These are phyloP conservation scores for Physcia stellaris DNA, from an alignment of 495 filamentous ascomycete genomes.

Conservation along the genomic window DNA sequence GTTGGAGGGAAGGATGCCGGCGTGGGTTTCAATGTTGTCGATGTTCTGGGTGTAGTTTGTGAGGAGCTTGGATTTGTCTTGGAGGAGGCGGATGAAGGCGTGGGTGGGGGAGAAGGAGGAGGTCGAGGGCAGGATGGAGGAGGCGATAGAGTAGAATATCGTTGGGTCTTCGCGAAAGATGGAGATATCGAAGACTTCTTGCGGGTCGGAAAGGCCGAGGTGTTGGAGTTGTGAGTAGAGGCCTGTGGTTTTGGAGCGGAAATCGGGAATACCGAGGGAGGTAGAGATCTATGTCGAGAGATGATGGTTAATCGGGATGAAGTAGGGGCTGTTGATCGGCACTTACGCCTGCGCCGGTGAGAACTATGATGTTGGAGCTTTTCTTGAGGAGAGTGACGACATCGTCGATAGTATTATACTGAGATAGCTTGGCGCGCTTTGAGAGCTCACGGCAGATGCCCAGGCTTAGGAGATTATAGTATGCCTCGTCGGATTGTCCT, in stretches of 20 bases:
- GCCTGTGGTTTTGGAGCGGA: slow-evolving; percentile 52
- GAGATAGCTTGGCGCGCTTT: slow-evolving; percentile 62
- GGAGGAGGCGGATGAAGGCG: slow-evolving; percentile 87
- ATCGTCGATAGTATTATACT: slow-evolving; percentile 81
- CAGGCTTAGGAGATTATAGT: slow-evolving; percentile 57
- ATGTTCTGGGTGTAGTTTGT: slow-evolving; percentile 99
- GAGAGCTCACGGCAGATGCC: slow-evolving; percentile 72
- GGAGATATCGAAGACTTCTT: slow-evolving; percentile 87
- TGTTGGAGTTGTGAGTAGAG: slow-evolving; percentile 63
- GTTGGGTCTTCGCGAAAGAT: slow-evolving; percentile 75
- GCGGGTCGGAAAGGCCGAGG: slow-evolving; percentile 66
- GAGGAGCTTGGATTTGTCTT: slow-evolving; percentile 76
- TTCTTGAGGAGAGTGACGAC: slow-evolving; percentile 63
- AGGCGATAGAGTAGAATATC: slow-evolving; percentile 85
- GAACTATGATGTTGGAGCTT: slow-evolving; percentile 73
- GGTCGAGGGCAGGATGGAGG: slow-evolving; percentile 71
- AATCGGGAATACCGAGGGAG: slow-evolving; percentile 54
- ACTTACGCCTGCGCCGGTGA: slow-evolving; percentile 78
- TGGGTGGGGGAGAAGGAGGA: slow-evolving; percentile 78
- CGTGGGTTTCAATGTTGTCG: slow-evolving; percentile 85
- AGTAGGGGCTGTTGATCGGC: background rate
- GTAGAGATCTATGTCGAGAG: slow-evolving; percentile 49
- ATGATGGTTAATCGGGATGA: background rate
- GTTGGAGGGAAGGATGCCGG: slow-evolving; percentile 70
- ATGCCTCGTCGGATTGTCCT: slow-evolving; percentile 57